Evolutionary conservation across 2,329 filamentous ascomycete genomes (phyloP), one percentile per base, ranked within the genome.

Genomic region (Diaporthe sp.): DNA sequence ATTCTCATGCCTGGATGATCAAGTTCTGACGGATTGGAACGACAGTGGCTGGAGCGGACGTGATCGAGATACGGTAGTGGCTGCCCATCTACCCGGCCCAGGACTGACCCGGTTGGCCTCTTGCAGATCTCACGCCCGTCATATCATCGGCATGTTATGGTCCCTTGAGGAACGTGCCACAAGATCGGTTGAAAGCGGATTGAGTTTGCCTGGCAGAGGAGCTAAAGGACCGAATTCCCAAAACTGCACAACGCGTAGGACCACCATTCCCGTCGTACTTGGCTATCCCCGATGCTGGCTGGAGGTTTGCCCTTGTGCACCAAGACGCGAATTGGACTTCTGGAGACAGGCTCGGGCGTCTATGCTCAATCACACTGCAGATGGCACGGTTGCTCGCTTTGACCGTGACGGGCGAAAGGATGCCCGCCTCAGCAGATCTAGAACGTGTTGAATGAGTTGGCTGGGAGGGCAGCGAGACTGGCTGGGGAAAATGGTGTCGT

Each of bases 381-480:
- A 42, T 53, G 34, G 65, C 65, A 70, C 65, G 65, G 65, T 53
- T 55, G 65, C 31, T 70, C 49, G 65, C 65, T 70, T 42, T 70
- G 65, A 70, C 65, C n/a, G 65, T 70, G 49, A 55, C 15, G 34
- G 37, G 34, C n/a, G 10, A 39, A 28, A 70, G 65, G 65, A 53
- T 70, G 65, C 15, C 34, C 49, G 8, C 34, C 15, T 22, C 49
- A 55, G 47, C n/a, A 55, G 34, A 42, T 70, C 47, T 53, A 70
- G 34, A 70, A 28, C 49, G 34, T 34, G 31, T 39, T 39, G 31
- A 39, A 13, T 34, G 47, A 37, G 63, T 37, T 8, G 63, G 44
- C 63, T 68, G 61, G 20, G 25, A 28, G 42, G 42, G 9, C 5
- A 22, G 22, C 15, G 20, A 31, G 17, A 9, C 20, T 8, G 63